These are phyloP conservation scores for Melanopsichium pennsylvanicum DNA, from an alignment of 1,284 basidiomycete genomes.

Conservation along the genomic window DNA sequence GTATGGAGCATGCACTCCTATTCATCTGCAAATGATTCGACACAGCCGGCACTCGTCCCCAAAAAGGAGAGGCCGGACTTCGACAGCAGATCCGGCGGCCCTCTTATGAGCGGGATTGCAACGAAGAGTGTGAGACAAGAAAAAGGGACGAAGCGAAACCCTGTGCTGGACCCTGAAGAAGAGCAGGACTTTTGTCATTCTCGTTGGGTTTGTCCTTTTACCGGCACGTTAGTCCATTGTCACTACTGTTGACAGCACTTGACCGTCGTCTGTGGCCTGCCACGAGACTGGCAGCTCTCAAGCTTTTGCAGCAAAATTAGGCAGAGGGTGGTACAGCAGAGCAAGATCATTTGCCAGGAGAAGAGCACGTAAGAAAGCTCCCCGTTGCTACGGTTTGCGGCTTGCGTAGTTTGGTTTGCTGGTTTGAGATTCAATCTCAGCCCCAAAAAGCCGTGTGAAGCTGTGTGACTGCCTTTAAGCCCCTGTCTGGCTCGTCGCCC, in stretches of 20 bases:
- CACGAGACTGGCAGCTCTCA: too few relatives aligned
- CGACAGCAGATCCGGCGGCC: too few relatives aligned
- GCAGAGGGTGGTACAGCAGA: neutral
- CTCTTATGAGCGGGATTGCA: too few relatives aligned
- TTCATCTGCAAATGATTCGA: too few relatives aligned
- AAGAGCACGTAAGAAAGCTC: neutral
- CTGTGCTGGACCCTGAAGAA: constrained; percentile 23
- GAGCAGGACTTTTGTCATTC: neutral
- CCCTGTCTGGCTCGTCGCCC: neutral
- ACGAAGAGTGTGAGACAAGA: neutral
- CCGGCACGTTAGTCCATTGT: neutral
- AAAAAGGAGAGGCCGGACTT: too few relatives aligned
- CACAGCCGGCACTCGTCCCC: neutral
- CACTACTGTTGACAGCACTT: too few relatives aligned
- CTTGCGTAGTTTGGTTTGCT: neutral
- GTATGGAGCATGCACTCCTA: neutral
- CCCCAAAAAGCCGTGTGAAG: neutral
- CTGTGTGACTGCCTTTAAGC: neutral
- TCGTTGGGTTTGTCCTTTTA: too few relatives aligned
- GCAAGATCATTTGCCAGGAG: neutral
- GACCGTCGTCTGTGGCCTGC: too few relatives aligned
- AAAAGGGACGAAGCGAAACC: constrained; percentile 2
- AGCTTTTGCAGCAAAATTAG: too few relatives aligned
- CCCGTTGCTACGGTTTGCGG: constrained; percentile 10
- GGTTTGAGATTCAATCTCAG: constrained; percentile 10